Evolutionary conservation across 148 eudicot genomes (phyloP).

Genomic region (Rhododendron ferrugineum): DNA sequence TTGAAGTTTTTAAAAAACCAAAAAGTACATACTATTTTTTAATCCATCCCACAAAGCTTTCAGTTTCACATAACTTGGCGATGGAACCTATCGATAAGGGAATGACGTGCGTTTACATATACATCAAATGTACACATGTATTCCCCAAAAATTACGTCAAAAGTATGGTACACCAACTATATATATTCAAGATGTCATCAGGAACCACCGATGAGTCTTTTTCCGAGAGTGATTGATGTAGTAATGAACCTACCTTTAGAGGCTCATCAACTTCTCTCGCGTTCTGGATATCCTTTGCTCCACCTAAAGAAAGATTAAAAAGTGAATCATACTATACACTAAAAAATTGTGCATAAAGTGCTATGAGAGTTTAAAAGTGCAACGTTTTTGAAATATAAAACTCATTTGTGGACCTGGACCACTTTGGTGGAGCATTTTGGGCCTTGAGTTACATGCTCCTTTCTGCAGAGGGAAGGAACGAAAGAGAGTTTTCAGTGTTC

Average conservation of each 20-base stretch:
- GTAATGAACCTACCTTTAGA: neutral
- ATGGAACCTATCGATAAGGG: no score
- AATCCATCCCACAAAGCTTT: no score
- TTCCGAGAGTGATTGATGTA: neutral
- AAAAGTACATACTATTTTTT: no score
- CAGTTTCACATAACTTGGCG: neutral
- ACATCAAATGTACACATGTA: no score
- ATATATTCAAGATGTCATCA: neutral
- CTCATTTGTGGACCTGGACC: neutral
- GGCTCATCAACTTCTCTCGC: neutral
- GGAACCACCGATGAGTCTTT: neutral
- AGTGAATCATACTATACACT: neutral
- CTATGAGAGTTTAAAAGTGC: neutral
- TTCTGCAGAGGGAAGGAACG: neutral
- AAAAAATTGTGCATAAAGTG: neutral
- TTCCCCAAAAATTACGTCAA: no score
- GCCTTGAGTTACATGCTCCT: neutral
- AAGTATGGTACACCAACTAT: no score
- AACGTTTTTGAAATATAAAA: neutral
- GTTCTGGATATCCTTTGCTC: neutral
- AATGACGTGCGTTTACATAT: no score
- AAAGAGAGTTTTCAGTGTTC: neutral
- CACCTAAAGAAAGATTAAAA: neutral
- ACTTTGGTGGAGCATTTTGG: neutral
- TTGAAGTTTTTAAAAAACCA: no score